phyloP scores from a whole-genome alignment of 805 yeast species.

The Schwanniomyces pseudopolymorphus region DNA sequence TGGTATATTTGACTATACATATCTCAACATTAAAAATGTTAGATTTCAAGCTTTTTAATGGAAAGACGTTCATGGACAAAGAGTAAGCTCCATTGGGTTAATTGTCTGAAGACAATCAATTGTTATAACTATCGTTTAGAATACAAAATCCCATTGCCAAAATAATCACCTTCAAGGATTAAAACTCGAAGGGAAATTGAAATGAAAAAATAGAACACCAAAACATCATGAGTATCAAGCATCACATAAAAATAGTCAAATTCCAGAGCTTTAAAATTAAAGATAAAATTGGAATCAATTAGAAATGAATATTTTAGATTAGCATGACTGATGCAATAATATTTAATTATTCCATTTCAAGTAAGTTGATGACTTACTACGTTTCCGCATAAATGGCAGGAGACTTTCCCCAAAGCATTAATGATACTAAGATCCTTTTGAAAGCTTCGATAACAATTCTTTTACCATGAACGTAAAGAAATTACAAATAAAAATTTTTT shows the following conservation, averaged over 20 bases:
- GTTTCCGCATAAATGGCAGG: conserved; percentile 79
- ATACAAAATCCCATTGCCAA: conserved; percentile 63
- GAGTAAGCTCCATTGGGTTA: conserved; percentile 90
- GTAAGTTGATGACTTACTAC: conserved; percentile 33
- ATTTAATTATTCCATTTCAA: conserved; percentile 10
- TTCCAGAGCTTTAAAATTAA: conserved; percentile 15
- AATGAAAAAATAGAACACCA: background rate
- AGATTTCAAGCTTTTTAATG: conserved; percentile 21
- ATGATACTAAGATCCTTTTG: conserved; percentile 44
- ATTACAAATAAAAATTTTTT: conserved; percentile 9
- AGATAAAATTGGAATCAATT: conserved; percentile 20
- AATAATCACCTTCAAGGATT: conserved; percentile 25
- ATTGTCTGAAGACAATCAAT: conserved; percentile 42
- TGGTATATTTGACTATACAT: conserved; percentile 71
- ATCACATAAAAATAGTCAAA: conserved; percentile 1
- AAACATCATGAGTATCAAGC: conserved; percentile 1
- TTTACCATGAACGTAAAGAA: conserved; percentile 59
- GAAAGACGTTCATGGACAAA: conserved; percentile 61
- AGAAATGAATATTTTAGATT: conserved; percentile 6
- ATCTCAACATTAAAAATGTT: conserved; percentile 18
- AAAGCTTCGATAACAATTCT: conserved; percentile 79
- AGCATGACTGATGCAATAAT: background rate
- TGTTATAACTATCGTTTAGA: conserved; percentile 78
- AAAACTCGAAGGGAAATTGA: conserved; percentile 15
- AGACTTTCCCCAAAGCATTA: conserved; percentile 84